These are phyloP conservation scores for Populus davidiana DNA, from an alignment of 345 rosid genomes.

Conservation along the genomic window DNA sequence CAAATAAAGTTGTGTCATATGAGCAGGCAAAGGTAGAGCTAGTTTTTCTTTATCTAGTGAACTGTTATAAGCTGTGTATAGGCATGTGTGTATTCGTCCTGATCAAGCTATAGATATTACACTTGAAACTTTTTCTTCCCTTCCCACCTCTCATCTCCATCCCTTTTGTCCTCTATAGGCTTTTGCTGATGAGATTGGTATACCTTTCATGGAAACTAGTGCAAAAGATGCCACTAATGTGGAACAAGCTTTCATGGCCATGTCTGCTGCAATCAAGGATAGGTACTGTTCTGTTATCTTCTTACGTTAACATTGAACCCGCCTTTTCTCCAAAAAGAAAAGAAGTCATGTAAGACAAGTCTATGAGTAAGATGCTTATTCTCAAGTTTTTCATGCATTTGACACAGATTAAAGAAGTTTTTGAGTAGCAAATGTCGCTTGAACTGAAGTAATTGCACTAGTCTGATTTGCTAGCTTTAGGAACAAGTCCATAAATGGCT, in stretches of 20 bases:
- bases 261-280: constrained; percentile 64
- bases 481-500: not conserved
- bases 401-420: not conserved
- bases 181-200: constrained; percentile 62
- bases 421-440: not conserved
- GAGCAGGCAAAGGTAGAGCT: constrained; percentile 53
- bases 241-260: constrained; percentile 69
- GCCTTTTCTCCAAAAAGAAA: not conserved
- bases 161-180: constrained; percentile 31
- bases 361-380: not conserved
- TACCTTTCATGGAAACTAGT: constrained; percentile 68
- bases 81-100: not conserved
- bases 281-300: constrained; percentile 28
- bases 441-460: not conserved
- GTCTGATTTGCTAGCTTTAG: not conserved
- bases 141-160: not conserved
- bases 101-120: not conserved
- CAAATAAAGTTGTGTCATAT: constrained; percentile 51
- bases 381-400: not conserved
- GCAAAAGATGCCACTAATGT: constrained; percentile 62
- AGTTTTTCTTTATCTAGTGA: not conserved
- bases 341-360: not conserved
- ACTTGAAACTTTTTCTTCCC: not conserved
- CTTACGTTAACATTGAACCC: not conserved
- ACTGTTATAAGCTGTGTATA: not conserved